A percentile compares a stretch with the other conserved stretches of the same genome.
These are phyloP conservation scores for Saccharomyces hybrid DNA, from an alignment of 1,139 yeast species.

Conservation along the genomic window DNA sequence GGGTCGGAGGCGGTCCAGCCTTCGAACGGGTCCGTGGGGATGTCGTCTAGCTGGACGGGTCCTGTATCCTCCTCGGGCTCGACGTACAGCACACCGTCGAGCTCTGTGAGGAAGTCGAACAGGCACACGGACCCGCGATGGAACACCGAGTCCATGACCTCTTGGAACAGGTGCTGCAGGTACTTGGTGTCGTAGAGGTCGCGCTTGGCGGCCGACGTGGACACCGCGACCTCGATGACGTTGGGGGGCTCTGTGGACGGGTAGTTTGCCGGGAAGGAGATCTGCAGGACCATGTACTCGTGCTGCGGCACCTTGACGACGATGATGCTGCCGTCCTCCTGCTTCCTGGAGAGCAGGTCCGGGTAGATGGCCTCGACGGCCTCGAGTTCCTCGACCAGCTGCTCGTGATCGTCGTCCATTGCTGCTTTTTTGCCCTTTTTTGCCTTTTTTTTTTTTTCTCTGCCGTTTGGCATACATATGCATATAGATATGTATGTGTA, in stretches of 20 bases:
- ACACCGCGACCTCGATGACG: conserved; percentile 43
- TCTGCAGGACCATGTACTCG: conserved; percentile 47
- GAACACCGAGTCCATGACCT: conserved; percentile 45
- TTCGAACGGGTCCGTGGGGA: conserved; percentile 40
- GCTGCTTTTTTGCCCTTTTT: conserved; percentile 1
- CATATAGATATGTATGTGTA: background rate
- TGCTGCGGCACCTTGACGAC: conserved; percentile 59
- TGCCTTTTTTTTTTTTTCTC: background rate
- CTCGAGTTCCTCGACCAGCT: conserved; percentile 65
- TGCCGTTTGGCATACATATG: background rate
- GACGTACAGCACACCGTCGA: conserved; percentile 44
- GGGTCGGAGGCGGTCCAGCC: conserved; percentile 79
- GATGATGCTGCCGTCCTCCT: conserved; percentile 36
- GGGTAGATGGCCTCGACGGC: conserved; percentile 92
- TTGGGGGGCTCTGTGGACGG: conserved; percentile 55
- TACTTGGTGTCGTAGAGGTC: conserved; percentile 38
- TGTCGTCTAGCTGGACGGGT: conserved; percentile 5
- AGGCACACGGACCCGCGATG: conserved; percentile 62
- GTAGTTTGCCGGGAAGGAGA: conserved; percentile 63
- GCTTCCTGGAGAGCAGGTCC: conserved; percentile 39
- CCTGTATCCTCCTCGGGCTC: conserved; percentile 29
- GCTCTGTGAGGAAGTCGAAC: conserved; percentile 66
- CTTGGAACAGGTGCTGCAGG: conserved; percentile 40
- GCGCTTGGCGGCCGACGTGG: conserved; percentile 24
- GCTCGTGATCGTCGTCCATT: conserved; percentile 35